Conservation (phyloP, 192 early-diverging fungal genomes). For the Geranomyces variabilis region DNA sequence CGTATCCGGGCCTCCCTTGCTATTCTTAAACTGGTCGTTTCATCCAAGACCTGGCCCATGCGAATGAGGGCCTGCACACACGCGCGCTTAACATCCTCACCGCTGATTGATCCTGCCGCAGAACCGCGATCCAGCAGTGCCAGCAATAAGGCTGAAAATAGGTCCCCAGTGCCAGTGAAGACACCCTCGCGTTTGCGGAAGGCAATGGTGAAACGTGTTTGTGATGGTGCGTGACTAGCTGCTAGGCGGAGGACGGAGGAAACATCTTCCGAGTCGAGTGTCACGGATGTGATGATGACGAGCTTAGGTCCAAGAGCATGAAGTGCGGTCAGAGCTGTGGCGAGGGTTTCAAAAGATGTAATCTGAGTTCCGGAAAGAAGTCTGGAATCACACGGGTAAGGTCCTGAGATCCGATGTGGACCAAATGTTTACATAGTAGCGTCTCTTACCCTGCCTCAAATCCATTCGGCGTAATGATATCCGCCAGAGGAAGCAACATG, state of each 20-base stretch:
- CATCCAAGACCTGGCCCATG: slow-evolving; percentile 70
- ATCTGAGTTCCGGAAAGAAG: slow-evolving; percentile 57
- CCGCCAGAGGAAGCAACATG: slow-evolving; percentile 63
- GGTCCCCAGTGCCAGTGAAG: slow-evolving; percentile 93
- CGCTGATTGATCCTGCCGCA: slow-evolving; percentile 6
- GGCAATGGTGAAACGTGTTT: slow-evolving; percentile 59
- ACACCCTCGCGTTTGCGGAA: slow-evolving; percentile 76
- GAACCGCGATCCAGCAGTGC: slow-evolving; percentile 64
- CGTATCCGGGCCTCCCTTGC: neutral
- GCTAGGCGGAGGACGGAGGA: slow-evolving; percentile 3
- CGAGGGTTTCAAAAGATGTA: slow-evolving; percentile 48
- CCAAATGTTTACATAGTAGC: too few relatives aligned
- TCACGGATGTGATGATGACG: slow-evolving; percentile 80
- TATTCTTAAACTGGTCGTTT: slow-evolving; percentile 54
- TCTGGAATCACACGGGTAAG: too few relatives aligned
- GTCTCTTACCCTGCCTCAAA: slow-evolving; percentile 81
- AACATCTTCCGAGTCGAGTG: slow-evolving; percentile 28
- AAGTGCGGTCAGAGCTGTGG: slow-evolving; percentile 59
- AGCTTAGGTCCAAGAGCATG: slow-evolving; percentile 68
- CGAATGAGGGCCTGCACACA: slow-evolving; percentile 70
- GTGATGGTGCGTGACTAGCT: slow-evolving; percentile 16
- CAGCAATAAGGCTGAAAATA: slow-evolving; percentile 71
- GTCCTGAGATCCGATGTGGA: too few relatives aligned
- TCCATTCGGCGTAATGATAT: slow-evolving; percentile 87
- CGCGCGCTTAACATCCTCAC: slow-evolving; percentile 39